Conservation (phyloP, 495 filamentous ascomycete genomes). For the Penicillium manginii region DNA sequence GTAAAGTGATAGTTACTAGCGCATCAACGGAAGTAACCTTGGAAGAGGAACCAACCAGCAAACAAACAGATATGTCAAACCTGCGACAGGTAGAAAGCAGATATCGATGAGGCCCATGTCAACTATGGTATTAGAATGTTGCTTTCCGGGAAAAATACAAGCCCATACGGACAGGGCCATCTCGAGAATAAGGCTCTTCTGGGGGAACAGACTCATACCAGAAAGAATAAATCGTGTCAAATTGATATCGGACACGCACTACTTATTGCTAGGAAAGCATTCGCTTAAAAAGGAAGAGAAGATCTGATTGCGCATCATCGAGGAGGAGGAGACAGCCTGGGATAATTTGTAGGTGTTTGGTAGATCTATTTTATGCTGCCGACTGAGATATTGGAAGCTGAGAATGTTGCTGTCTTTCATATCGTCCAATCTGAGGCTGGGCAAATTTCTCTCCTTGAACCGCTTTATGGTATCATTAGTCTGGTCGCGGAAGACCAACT, state of each 20-base stretch:
- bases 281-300: not conserved
- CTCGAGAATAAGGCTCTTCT: not conserved
- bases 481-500: conserved; percentile 52
- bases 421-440: not conserved
- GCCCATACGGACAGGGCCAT: not conserved
- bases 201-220: not conserved
- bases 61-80: no score
- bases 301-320: not conserved
- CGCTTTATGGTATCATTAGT: conserved; percentile 19
- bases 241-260: not conserved
- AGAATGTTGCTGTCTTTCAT: not conserved
- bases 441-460: not conserved
- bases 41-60: no score
- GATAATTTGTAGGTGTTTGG: not conserved
- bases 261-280: not conserved
- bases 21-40: no score
- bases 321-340: not conserved
- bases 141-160: not conserved
- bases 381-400: not conserved
- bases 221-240: not conserved
- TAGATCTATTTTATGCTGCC: not conserved
- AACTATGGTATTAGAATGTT: not conserved
- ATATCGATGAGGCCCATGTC: no score
- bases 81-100: no score
- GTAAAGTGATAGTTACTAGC: no score